Conservation (phyloP, 2,329 filamentous ascomycete species). For the Apiospora aurea region DNA sequence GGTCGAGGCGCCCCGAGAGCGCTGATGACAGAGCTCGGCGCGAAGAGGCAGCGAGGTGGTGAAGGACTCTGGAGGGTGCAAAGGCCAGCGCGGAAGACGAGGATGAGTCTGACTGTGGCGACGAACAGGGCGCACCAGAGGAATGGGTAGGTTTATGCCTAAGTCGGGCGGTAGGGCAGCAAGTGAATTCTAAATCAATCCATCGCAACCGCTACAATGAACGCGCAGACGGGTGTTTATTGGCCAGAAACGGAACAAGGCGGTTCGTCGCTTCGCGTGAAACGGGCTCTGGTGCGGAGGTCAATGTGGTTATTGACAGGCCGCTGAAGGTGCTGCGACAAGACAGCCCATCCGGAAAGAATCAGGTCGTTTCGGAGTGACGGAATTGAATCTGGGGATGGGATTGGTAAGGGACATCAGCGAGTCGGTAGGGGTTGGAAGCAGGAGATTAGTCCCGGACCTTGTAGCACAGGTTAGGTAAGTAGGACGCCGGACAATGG, state of each 20-base stretch:
- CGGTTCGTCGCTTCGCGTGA: neutral
- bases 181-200: constrained; percentile 21
- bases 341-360: constrained; percentile 13
- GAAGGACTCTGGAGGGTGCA: neutral
- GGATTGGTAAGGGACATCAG: neutral
- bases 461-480: neutral
- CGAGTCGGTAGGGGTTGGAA: constrained; percentile 13
- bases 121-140: neutral
- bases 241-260: neutral
- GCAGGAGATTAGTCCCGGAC: neutral
- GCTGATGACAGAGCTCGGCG: neutral
- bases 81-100: neutral
- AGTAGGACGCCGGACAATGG: neutral
- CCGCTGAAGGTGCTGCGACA: constrained; percentile 15
- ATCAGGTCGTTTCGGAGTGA: constrained; percentile 16
- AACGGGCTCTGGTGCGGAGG: neutral
- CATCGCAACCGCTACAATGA: constrained; percentile 19
- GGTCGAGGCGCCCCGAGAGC: constrained; percentile 2
- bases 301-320: constrained; percentile 10
- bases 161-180: constrained; percentile 21
- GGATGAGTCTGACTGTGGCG: neutral
- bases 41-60: constrained; percentile 3
- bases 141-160: constrained; percentile 19
- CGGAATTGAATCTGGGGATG: constrained; percentile 9
- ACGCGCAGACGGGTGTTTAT: constrained; percentile 13